Conservation (phyloP, 164 flowering plant genomes). For the Saururus chinensis region DNA sequence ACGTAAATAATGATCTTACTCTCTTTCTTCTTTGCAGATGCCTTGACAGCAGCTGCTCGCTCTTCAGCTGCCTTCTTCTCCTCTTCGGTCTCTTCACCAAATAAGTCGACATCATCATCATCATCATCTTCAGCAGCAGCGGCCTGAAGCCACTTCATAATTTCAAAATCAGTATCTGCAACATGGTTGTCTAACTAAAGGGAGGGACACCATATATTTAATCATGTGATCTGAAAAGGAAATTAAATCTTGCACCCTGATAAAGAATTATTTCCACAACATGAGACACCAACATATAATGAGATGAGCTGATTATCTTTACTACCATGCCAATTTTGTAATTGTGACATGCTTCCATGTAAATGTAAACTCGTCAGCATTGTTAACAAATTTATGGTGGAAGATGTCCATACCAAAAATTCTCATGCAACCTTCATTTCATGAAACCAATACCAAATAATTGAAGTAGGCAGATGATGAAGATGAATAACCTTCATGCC, state of each 20-base stretch:
- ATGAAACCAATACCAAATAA: neutral
- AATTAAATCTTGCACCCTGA: too few relatives aligned
- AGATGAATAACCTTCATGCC: too few relatives aligned
- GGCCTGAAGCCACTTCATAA: conserved; percentile 21
- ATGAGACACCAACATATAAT: too few relatives aligned
- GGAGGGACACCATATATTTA: too few relatives aligned
- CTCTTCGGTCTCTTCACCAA: conserved; percentile 97
- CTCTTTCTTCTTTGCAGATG: conserved; percentile 86
- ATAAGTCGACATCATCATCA: conserved; percentile 81
- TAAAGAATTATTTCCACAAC: too few relatives aligned
- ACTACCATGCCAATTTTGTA: too few relatives aligned
- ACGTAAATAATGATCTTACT: conserved; percentile 28
- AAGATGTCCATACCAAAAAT: too few relatives aligned
- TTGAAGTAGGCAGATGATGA: neutral
- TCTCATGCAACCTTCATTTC: neutral
- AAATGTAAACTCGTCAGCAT: too few relatives aligned
- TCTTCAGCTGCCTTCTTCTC: conserved; percentile 96
- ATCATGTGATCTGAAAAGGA: too few relatives aligned
- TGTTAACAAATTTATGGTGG: too few relatives aligned
- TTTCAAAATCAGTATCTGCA: neutral
- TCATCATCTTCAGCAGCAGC: conserved; percentile 61
- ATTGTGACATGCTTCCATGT: too few relatives aligned
- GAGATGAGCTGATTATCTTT: too few relatives aligned
- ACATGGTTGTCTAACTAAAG: neutral
- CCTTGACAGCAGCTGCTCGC: conserved; percentile 75